Percentiles rank a stretch among this genome's conserved stretches.
Evolutionary conservation across 2,329 filamentous ascomycete species (phyloP).

Genomic region (Curvularia sp.): DNA sequence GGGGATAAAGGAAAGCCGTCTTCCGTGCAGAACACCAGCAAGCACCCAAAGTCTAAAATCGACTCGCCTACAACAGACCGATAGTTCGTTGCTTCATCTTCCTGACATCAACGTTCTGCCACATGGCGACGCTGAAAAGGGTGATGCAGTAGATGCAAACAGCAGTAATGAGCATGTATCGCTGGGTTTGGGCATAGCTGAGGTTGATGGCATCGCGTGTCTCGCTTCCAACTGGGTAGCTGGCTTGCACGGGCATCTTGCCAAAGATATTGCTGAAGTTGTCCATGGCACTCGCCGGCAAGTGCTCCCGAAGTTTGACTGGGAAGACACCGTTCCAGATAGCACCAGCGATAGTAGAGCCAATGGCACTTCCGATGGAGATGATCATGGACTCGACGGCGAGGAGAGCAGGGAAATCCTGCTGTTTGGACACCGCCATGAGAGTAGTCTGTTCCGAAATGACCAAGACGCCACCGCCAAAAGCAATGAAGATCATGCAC

Average conservation of each 20-base stretch:
- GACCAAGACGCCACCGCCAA: slow-evolving; percentile 45
- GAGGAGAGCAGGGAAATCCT: slow-evolving; percentile 42
- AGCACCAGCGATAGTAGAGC: slow-evolving; percentile 64
- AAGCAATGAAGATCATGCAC: slow-evolving; percentile 48
- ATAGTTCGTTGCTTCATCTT: slow-evolving; percentile 45
- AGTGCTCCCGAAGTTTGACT: slow-evolving; percentile 52
- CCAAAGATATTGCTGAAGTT: slow-evolving; percentile 57
- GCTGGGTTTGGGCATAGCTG: slow-evolving; percentile 48
- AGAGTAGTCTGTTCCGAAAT: slow-evolving; percentile 45
- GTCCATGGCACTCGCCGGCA: slow-evolving; percentile 56
- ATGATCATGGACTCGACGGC: slow-evolving; percentile 65
- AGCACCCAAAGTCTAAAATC: background rate
- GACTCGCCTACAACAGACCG: slow-evolving; percentile 34
- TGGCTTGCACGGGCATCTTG: slow-evolving; percentile 61
- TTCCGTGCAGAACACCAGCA: background rate
- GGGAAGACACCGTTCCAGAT: slow-evolving; percentile 70
- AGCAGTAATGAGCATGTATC: slow-evolving; percentile 48
- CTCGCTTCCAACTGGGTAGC: slow-evolving; percentile 59
- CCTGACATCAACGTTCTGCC: slow-evolving; percentile 43
- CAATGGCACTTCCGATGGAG: slow-evolving; percentile 59
- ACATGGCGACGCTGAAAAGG: slow-evolving; percentile 34
- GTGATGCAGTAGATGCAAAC: slow-evolving; percentile 38
- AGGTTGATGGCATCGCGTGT: slow-evolving; percentile 54
- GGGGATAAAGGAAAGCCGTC: background rate
- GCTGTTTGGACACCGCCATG: slow-evolving; percentile 45